phyloP scores from a whole-genome alignment of 2,329 filamentous ascomycete genomes.

The Cladophialophora chaetospira region DNA sequence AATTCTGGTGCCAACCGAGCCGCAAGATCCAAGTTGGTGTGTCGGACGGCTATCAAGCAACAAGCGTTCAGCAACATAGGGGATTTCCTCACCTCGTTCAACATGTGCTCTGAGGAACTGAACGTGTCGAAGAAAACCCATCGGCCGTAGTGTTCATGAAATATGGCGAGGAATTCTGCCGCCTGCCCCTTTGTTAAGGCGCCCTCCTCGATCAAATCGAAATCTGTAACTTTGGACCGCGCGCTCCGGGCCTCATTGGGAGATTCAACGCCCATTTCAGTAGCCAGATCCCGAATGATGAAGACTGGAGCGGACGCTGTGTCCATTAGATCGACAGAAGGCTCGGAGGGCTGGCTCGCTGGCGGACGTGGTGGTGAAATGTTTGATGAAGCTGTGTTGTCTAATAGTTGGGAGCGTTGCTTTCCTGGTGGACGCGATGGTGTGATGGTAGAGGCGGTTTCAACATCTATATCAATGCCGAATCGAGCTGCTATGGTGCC shows the following conservation, averaged over 20 bases:
- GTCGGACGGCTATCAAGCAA: constrained; percentile 47
- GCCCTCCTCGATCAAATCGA: constrained; percentile 36
- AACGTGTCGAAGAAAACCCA: constrained; percentile 44
- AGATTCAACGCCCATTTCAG: constrained; percentile 34
- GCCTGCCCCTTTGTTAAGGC: constrained; percentile 33
- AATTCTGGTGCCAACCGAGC: constrained; percentile 42
- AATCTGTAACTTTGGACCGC: constrained; percentile 4
- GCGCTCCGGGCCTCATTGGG: constrained; percentile 5
- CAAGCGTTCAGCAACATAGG: constrained; percentile 45
- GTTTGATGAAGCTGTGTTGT: no score
- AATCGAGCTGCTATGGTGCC: neutral
- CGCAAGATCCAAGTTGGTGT: constrained; percentile 44
- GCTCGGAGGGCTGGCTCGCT: neutral
- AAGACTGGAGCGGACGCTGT: constrained; percentile 36
- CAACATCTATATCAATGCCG: constrained; percentile 1
- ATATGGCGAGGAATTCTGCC: constrained; percentile 35
- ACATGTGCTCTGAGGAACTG: constrained; percentile 34
- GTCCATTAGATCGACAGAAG: neutral
- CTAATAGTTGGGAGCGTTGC: no score
- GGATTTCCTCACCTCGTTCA: constrained; percentile 40
- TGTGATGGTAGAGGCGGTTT: neutral
- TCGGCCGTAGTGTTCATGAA: constrained; percentile 46
- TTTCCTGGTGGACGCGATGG: neutral
- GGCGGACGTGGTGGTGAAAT: no score
- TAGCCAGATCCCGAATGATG: constrained; percentile 38